Evolutionary conservation across 257 asterid species (phyloP).

Genomic region (Oldenlandia corymbosa): DNA sequence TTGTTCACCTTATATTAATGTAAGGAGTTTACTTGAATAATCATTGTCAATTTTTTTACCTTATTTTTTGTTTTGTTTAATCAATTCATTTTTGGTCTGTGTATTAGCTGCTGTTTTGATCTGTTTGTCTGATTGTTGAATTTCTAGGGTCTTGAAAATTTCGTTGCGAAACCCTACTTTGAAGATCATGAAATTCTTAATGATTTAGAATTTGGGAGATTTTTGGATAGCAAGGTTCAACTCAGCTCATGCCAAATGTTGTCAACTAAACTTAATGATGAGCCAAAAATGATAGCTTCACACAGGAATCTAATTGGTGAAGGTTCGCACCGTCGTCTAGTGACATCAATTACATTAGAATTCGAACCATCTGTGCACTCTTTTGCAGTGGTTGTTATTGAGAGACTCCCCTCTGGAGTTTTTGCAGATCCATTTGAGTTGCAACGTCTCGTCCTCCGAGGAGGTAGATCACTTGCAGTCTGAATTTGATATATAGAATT

Average conservation of each 20-base stretch:
- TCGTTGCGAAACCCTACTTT: conserved; percentile 45
- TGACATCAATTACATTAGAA: conserved; percentile 43
- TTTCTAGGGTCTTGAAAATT: conserved; percentile 38
- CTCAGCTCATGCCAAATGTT: conserved; percentile 29
- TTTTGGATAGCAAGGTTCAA: conserved; percentile 33
- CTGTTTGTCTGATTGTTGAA: not conserved
- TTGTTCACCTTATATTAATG: too few relatives aligned
- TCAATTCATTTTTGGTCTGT: not conserved
- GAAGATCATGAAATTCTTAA: conserved; percentile 32
- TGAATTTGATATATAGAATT: not conserved
- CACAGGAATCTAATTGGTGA: conserved; percentile 53
- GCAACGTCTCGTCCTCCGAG: conserved; percentile 71
- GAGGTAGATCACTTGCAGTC: conserved; percentile 36
- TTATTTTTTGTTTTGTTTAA: not conserved
- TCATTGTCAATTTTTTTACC: not conserved
- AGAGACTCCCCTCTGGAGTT: conserved; percentile 74
- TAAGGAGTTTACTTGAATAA: not conserved
- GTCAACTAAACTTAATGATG: conserved; percentile 21
- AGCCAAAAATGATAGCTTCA: conserved; percentile 28
- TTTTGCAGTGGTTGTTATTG: conserved; percentile 51
- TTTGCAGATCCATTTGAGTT: conserved; percentile 94
- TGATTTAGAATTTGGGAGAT: conserved; percentile 41
- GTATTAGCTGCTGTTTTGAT: not conserved
- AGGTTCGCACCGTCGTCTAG: conserved; percentile 80
- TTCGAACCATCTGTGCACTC: conserved; percentile 27